phyloP scores from a whole-genome alignment of 2,329 filamentous ascomycete species.

The Teratosphaeria zuluensis region DNA sequence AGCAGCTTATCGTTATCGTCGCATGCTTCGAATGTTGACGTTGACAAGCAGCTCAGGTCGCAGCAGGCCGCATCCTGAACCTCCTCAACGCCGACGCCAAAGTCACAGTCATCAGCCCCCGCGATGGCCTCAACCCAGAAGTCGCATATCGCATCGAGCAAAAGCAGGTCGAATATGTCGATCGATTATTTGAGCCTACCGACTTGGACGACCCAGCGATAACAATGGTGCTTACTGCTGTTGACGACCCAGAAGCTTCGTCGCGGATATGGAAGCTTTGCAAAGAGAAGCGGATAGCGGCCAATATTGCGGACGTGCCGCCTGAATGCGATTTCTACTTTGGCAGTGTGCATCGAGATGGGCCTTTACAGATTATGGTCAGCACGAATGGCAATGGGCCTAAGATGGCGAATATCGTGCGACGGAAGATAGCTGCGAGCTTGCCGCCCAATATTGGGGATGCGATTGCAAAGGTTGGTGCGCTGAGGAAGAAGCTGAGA shows the following conservation, averaged over 20 bases:
- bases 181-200: slow-evolving; percentile 74
- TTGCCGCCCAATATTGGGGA: slow-evolving; percentile 73
- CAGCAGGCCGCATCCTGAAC: slow-evolving; percentile 86
- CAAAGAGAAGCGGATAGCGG: slow-evolving; percentile 71
- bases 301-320: slow-evolving; percentile 95
- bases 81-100: slow-evolving; percentile 89
- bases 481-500: slow-evolving; percentile 67
- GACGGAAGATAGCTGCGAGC: slow-evolving; percentile 66
- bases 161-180: slow-evolving; percentile 66
- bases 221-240: slow-evolving; percentile 84
- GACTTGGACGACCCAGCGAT: slow-evolving; percentile 62
- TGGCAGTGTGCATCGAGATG: slow-evolving; percentile 88
- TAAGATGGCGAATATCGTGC: slow-evolving; percentile 75
- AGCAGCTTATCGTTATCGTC: slow-evolving; percentile 16
- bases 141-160: slow-evolving; percentile 71
- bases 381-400: slow-evolving; percentile 96
- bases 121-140: slow-evolving; percentile 72
- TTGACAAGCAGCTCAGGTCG: slow-evolving; percentile 54
- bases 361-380: slow-evolving; percentile 95
- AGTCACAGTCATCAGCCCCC: slow-evolving; percentile 76
- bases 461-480: slow-evolving; percentile 77
- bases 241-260: slow-evolving; percentile 89
- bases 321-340: slow-evolving; percentile 99
- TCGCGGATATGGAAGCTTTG: slow-evolving; percentile 87
- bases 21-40: slow-evolving; percentile 10